Base-by-base conservation (phyloP, 371 early-diverging fungal genomes). In the Saksenaea vasiformis region DNA sequence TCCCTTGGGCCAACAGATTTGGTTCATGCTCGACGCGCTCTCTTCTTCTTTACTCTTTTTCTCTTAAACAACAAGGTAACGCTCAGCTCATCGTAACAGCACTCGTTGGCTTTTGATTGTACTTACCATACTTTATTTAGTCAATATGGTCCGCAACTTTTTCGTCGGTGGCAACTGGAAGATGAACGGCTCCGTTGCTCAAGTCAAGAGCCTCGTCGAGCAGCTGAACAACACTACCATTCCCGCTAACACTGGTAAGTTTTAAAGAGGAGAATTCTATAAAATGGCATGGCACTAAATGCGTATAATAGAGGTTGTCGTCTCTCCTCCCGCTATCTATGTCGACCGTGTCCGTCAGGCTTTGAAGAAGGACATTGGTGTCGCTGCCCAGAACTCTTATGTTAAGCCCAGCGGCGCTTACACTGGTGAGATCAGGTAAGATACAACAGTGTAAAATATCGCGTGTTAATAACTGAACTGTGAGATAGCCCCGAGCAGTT, bases 341-440 rank as follows among this genome's bases (percentile, higher is more conserved):
- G 81, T 99, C 63, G 88, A 87, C 78, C 81, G 88, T 60, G 93
- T 94, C 63, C 91, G 93, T 68, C 73, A 84, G 70, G 68, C 78
- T 51, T 75, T 94, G 73, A 85, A 87, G 80, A 86, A 88, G 73
- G 91, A 91, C 43, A 90, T 98, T 71, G 92, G 87, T 66, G 95
- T 99, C 54, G 90, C 97, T 62, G 98, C 98, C 62, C 99, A 99
- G 83, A 98, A 99, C 90, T 86, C 94, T 67, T 94, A 93, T 81
- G 70, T 73, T 75, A 90, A 91, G 81, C 64, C 87, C 62, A 90
- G 87, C 72, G 99, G 99, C 61, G 97, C 99, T 56, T 99, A 85
- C 89, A 99, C 99, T 59, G 99, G 99, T 66, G 99, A 99, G 81
- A 88, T 96, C 83, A 91, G 89, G 93, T 90, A 79, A 54, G 69